Percentiles rank a stretch among this genome's conserved stretches.
Conservation (phyloP, 108 stramenopile genomes). For the Pseudonitzschia delicatissima region DNA sequence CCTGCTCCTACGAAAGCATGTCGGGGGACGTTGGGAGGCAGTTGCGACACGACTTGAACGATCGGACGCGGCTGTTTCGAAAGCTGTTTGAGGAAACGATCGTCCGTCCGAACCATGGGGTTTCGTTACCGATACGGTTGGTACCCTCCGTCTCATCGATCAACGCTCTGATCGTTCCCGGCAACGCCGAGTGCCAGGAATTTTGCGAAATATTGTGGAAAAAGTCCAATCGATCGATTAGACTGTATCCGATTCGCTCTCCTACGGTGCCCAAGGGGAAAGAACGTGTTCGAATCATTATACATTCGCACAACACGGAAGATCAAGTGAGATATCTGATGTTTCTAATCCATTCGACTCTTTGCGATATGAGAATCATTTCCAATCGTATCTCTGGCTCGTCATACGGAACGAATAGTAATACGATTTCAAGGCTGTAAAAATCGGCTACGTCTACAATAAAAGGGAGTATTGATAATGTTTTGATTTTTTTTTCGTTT, state of each 20-base stretch:
- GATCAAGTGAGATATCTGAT: conserved; percentile 60
- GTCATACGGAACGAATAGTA: not conserved
- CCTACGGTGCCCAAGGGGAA: conserved; percentile 93
- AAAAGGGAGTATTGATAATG: too few relatives aligned
- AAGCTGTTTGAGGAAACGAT: conserved; percentile 10
- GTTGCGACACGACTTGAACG: conserved; percentile 40
- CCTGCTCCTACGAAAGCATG: conserved; percentile 79
- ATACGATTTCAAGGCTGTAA: not conserved
- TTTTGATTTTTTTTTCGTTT: not conserved
- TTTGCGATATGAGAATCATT: conserved; percentile 1
- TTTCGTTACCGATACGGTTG: conserved; percentile 15
- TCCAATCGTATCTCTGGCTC: too few relatives aligned
- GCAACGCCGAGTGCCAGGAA: conserved; percentile 62
- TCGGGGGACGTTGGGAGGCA: conserved; percentile 44
- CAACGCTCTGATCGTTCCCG: conserved; percentile 91
- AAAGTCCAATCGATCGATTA: conserved; percentile 48
- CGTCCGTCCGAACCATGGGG: not conserved
- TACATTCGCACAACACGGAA: conserved; percentile 88
- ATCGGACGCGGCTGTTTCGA: conserved; percentile 38
- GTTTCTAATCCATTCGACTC: conserved; percentile 7
- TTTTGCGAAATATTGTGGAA: conserved; percentile 57
- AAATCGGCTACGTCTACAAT: too few relatives aligned
- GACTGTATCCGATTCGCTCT: conserved; percentile 87
- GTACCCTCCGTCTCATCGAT: conserved; percentile 84
- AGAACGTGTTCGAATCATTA: conserved; percentile 88